Evolutionary conservation across 1,284 basidiomycete species (phyloP).

Genomic region (Omphalotus olearius): DNA sequence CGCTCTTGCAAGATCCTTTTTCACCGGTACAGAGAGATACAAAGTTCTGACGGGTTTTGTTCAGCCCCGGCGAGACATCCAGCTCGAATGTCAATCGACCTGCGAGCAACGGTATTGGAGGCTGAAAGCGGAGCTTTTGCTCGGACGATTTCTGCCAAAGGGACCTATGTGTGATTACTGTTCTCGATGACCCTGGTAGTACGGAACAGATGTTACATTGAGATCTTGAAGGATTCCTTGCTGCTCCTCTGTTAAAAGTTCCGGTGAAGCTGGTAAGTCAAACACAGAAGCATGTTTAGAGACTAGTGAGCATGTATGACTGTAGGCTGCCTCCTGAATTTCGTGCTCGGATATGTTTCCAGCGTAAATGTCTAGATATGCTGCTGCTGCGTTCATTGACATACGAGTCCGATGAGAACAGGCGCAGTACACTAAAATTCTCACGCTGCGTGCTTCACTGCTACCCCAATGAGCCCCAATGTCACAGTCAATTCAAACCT

Average conservation of each 20-base stretch:
- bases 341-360: conserved; percentile 33
- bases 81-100: conserved; percentile 38
- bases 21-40: conserved; percentile 44
- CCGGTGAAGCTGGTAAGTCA: conserved; percentile 31
- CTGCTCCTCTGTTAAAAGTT: conserved; percentile 37
- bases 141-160: conserved; percentile 24
- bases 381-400: background rate
- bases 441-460: no score
- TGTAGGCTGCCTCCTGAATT: conserved; percentile 24
- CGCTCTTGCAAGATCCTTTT: conserved; percentile 41
- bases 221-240: conserved; percentile 36
- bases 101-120: conserved; percentile 29
- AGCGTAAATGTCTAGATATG: conserved; percentile 37
- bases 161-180: background rate
- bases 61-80: conserved; percentile 31
- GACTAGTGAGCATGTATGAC: conserved; percentile 28
- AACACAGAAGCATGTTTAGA: conserved; percentile 35
- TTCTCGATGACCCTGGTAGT: no score
- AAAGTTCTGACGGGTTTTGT: conserved; percentile 45
- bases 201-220: conserved; percentile 22
- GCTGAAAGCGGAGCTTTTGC: conserved; percentile 28
- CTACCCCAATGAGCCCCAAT: no score
- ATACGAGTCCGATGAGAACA: background rate
- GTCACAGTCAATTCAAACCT: no score
- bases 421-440: no score